Base-by-base conservation (phyloP, 768 basidiomycete genomes). In the Collybia nuda region DNA sequence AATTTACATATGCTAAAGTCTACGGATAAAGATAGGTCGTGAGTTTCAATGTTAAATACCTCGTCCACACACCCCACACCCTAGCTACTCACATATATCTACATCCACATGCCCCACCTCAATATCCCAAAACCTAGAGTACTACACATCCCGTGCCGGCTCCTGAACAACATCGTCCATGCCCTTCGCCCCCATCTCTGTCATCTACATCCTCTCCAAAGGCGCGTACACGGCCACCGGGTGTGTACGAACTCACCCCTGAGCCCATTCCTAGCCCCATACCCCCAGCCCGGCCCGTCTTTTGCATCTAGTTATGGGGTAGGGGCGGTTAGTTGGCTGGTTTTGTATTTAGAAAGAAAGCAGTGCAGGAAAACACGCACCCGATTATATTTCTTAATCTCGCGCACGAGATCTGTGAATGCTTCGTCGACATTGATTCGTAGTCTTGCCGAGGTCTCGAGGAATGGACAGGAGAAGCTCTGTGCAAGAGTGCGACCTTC, bases 401-500 rank as follows among this genome's bases (percentile, higher is more conserved):
- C 91, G 24, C 93, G 84, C 24, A 98, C 93, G 56, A 98, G 87
- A 54, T 88, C 87, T 59, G 80, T 84, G 74, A 98, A 97, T 7
- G 93, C 91, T 72, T 97, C 92, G 58, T 97, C 95, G 48, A 98
- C 93, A 60, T 97, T 97, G 72, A 94, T 92, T 44, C 95, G 82
- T 62, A 93, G 89, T 71, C 97, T 96, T 36, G 94, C 95, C 3
- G 95, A 97, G 1, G 93, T 95, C 68, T 97, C 95, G 52, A 95
- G 89, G 69, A 94, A 96, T 61, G 88, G 90, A 74, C 92, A 94
- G 39, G 87, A 86, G 64, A 94, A 93, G 67, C 91, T 90, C 68
- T 93, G 93, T 0, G 97, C 97, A 44, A 98, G 85, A 59, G 96
- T 93, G 47, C 91, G 90, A 5, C 97, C 97, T 93, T 98, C 96